These are phyloP conservation scores for Eucalyptus melliodora DNA, from an alignment of 345 rosid species.

Conservation along the genomic window DNA sequence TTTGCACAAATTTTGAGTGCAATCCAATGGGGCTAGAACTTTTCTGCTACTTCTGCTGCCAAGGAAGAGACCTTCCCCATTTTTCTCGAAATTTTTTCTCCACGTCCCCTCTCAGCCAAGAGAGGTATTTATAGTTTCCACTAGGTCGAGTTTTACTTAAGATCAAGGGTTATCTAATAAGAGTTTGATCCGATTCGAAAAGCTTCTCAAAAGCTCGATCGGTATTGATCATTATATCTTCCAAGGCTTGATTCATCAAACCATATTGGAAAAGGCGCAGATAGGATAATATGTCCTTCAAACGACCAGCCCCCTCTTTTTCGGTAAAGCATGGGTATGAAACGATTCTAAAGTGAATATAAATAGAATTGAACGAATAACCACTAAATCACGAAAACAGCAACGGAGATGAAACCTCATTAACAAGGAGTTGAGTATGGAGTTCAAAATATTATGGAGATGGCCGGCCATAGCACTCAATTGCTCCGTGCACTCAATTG, in stretches of 20 bases:
- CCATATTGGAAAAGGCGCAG: background rate
- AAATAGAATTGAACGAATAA: background rate
- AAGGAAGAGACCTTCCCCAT: background rate
- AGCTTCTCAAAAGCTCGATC: background rate
- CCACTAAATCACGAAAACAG: background rate
- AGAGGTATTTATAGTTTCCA: background rate
- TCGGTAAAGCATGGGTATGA: background rate
- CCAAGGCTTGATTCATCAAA: background rate
- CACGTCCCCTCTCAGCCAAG: background rate
- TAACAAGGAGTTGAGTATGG: background rate
- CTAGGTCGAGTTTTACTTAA: background rate
- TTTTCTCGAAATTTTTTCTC: background rate
- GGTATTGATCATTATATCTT: background rate
- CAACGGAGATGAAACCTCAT: background rate
- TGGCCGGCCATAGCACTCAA: background rate
- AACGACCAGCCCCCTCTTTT: background rate
- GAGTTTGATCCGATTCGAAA: background rate
- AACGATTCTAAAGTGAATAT: background rate
- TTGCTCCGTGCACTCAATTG: background rate
- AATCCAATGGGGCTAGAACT: background rate
- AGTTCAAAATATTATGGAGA: background rate
- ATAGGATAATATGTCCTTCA: background rate
- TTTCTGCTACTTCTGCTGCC: background rate
- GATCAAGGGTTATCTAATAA: background rate
- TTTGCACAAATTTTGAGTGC: background rate